phyloP scores from a whole-genome alignment of 1,284 basidiomycete genomes.

The Malassezia furfur region DNA sequence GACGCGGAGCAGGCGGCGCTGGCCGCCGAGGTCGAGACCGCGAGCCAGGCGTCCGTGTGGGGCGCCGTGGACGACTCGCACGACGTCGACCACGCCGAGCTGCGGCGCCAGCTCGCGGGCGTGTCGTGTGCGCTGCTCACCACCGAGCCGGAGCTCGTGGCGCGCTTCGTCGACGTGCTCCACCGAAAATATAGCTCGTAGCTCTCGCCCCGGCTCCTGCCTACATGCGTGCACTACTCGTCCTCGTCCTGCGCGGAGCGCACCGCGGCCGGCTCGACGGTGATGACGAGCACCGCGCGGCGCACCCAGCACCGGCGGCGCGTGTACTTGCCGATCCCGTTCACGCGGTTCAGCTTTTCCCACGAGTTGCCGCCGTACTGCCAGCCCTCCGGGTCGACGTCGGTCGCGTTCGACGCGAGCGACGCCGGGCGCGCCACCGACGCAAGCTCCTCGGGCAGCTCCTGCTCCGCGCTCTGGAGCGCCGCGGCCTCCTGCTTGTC shows the following conservation, averaged over 20 bases:
- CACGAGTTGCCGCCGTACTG: conserved; percentile 92
- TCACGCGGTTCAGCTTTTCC: conserved; percentile 67
- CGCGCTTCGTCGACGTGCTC: conserved; percentile 12
- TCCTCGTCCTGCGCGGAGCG: not conserved
- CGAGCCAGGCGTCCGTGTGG: conserved; percentile 90
- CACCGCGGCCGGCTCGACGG: conserved; percentile 29
- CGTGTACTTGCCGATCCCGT: conserved; percentile 65
- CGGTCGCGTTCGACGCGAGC: conserved; percentile 6
- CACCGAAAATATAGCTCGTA: conserved; percentile 1
- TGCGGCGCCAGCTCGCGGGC: conserved; percentile 66
- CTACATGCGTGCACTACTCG: not conserved
- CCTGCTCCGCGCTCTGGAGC: not conserved
- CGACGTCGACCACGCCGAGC: conserved; percentile 80
- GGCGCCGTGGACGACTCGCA: conserved; percentile 87
- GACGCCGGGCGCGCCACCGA: not conserved
- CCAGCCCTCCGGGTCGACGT: conserved; percentile 81
- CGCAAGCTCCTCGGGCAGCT: conserved; percentile 4
- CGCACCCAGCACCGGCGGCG: conserved; percentile 49
- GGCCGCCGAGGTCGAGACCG: conserved; percentile 83
- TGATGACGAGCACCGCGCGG: conserved; percentile 47
- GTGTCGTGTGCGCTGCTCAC: conserved; percentile 22
- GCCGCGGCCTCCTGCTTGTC: not conserved
- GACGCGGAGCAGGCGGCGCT: conserved; percentile 71
- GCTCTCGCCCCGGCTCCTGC: too few species aligned
- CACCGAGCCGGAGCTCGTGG: conserved; percentile 12